Conservation (phyloP, 352 stramenopile genomes). For the Phytopythium aichiense region DNA sequence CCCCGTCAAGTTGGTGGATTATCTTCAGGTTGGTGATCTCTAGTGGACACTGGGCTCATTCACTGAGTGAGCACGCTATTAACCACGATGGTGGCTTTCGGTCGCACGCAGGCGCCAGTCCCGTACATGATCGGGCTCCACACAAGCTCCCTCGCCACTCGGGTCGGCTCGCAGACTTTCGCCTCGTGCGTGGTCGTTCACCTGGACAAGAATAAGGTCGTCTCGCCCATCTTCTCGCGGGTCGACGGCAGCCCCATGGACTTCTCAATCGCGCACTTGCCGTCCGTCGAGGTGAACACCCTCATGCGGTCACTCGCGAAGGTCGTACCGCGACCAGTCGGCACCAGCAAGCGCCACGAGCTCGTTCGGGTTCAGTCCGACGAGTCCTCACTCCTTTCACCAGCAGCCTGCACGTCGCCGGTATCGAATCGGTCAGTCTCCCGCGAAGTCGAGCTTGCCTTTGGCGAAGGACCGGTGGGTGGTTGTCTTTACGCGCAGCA, state of each 20-base stretch:
- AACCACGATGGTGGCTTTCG: not conserved
- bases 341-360: constrained; percentile 6
- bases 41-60: not conserved
- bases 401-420: not conserved
- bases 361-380: not conserved
- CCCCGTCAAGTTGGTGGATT: constrained; percentile 78
- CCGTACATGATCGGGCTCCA: constrained; percentile 86
- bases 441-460: constrained; percentile 62
- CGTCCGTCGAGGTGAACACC: constrained; percentile 36
- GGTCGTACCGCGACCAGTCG: constrained; percentile 39
- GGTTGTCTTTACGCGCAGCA: not conserved
- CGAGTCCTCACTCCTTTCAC: not conserved
- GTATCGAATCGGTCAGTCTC: not conserved
- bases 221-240: constrained; percentile 59
- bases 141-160: constrained; percentile 74
- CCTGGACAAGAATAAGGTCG: constrained; percentile 81
- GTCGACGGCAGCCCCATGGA: constrained; percentile 49
- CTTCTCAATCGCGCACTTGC: constrained; percentile 45
- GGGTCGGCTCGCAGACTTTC: constrained; percentile 68
- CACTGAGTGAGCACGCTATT: not conserved
- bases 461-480: constrained; percentile 60
- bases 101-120: constrained; percentile 53
- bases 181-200: constrained; percentile 79
- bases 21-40: constrained; percentile 49
- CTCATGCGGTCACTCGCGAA: constrained; percentile 30